phyloP scores from a whole-genome alignment of 345 rosid species.

The Gynandropsis gynandra region DNA sequence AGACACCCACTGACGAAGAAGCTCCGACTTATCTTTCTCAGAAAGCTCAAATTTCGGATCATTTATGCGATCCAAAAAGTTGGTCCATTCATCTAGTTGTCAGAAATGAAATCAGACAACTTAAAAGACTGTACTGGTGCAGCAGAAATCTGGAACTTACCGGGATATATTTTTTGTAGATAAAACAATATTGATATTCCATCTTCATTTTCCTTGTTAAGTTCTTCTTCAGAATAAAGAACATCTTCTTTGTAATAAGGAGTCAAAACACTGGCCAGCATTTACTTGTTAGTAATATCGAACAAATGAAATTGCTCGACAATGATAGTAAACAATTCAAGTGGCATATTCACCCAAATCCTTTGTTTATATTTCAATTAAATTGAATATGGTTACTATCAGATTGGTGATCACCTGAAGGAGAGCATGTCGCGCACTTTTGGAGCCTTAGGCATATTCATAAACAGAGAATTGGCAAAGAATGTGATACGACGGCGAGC shows the following conservation, averaged over 20 bases:
- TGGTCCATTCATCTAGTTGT: slow-evolving; percentile 78
- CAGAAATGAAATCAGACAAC: slow-evolving; percentile 16
- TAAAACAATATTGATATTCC: slow-evolving; percentile 76
- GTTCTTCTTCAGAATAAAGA: slow-evolving; percentile 78
- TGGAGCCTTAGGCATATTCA: slow-evolving; percentile 91
- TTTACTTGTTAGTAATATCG: too few relatives aligned
- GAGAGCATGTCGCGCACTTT: slow-evolving; percentile 87
- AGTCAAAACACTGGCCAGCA: slow-evolving; percentile 65
- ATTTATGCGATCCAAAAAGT: slow-evolving; percentile 50
- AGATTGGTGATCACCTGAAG: slow-evolving; percentile 46
- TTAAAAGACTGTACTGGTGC: not conserved
- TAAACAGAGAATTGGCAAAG: slow-evolving; percentile 92
- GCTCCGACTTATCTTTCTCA: slow-evolving; percentile 34
- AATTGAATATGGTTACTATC: not conserved
- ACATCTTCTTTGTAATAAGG: slow-evolving; percentile 87
- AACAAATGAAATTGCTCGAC: too few relatives aligned
- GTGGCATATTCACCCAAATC: not conserved
- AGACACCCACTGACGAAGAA: slow-evolving; percentile 69
- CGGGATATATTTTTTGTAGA: slow-evolving; percentile 84
- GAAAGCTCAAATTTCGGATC: slow-evolving; percentile 22
- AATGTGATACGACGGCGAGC: slow-evolving; percentile 97
- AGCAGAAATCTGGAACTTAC: slow-evolving; percentile 35
- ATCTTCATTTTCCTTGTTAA: slow-evolving; percentile 78
- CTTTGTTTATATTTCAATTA: too few relatives aligned
- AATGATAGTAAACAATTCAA: too few relatives aligned